Conservation (phyloP, 495 filamentous ascomycete genomes). For the Parathielavia hyrcaniae region DNA sequence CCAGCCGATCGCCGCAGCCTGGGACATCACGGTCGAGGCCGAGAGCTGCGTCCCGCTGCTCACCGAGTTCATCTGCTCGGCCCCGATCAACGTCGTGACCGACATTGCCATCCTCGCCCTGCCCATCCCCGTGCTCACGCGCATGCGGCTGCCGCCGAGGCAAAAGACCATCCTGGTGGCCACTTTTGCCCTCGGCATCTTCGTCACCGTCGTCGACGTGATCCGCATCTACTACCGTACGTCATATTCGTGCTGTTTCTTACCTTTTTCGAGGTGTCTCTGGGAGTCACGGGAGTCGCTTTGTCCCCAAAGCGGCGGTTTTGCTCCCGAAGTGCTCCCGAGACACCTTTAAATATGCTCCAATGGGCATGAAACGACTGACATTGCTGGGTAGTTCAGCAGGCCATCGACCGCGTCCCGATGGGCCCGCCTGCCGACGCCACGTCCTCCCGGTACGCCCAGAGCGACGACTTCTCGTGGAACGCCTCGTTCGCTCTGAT, state of each 20-base stretch:
- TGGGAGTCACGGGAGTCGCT: no score
- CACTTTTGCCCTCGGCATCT: constrained; percentile 76
- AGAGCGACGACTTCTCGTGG: constrained; percentile 48
- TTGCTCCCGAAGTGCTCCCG: no score
- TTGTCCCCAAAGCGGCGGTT: no score
- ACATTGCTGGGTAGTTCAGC: no score
- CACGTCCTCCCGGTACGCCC: constrained; percentile 31
- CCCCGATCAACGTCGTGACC: constrained; percentile 79
- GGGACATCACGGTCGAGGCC: constrained; percentile 37
- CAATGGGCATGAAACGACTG: no score
- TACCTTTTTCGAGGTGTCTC: no score
- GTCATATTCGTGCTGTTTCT: no score
- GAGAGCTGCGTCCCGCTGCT: constrained; percentile 66
- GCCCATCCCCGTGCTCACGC: constrained; percentile 81
- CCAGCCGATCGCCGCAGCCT: constrained; percentile 60
- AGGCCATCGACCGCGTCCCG: constrained; percentile 47
- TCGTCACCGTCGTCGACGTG: constrained; percentile 82
- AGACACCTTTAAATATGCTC: no score
- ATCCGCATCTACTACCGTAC: constrained; percentile 82
- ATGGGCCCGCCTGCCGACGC: constrained; percentile 24
- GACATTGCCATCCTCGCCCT: constrained; percentile 75
- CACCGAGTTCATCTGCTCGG: constrained; percentile 75
- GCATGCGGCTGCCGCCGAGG: constrained; percentile 72
- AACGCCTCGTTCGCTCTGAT: constrained; percentile 80
- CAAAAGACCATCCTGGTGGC: constrained; percentile 80